A percentile compares a stretch with the other conserved stretches of the same genome.
phyloP scores from a whole-genome alignment of 345 rosid genomes.

The Populus pruinosa region DNA sequence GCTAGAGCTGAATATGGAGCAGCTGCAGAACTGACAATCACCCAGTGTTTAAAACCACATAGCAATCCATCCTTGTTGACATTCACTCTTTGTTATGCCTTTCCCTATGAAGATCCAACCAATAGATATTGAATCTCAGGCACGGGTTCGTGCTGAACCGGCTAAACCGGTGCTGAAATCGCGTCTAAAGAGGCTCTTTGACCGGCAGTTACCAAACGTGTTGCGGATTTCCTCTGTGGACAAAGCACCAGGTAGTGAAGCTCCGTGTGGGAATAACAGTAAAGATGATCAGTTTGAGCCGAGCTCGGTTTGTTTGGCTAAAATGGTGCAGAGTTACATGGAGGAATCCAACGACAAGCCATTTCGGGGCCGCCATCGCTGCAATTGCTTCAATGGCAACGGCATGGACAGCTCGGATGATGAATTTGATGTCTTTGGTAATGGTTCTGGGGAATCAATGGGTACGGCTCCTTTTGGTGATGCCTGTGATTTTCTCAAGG shows the following conservation, averaged over 20 bases:
- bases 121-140: conserved; percentile 22
- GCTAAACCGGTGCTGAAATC: conserved; percentile 26
- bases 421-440: conserved; percentile 56
- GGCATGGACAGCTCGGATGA: conserved; percentile 77
- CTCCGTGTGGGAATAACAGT: conserved; percentile 7
- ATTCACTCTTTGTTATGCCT: background rate
- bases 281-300: conserved; percentile 70
- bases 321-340: conserved; percentile 87
- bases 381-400: conserved; percentile 92
- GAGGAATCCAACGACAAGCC: conserved; percentile 79
- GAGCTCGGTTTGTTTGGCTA: conserved; percentile 75
- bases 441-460: conserved; percentile 38
- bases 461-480: conserved; percentile 44
- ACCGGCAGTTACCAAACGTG: conserved; percentile 26
- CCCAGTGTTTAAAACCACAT: background rate
- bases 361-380: conserved; percentile 66
- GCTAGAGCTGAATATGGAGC: conserved; percentile 11
- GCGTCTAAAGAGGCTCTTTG: conserved; percentile 29
- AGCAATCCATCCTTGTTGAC: background rate
- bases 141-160: conserved; percentile 13
- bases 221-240: conserved; percentile 24
- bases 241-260: conserved; percentile 8
- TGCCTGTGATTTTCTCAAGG: conserved; percentile 66
- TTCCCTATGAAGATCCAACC: conserved; percentile 32
- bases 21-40: background rate